Percentiles rank a stretch among this genome's conserved stretches.
phyloP scores from a whole-genome alignment of 2,329 filamentous ascomycete species.

The Ampelomyces quisqualis region DNA sequence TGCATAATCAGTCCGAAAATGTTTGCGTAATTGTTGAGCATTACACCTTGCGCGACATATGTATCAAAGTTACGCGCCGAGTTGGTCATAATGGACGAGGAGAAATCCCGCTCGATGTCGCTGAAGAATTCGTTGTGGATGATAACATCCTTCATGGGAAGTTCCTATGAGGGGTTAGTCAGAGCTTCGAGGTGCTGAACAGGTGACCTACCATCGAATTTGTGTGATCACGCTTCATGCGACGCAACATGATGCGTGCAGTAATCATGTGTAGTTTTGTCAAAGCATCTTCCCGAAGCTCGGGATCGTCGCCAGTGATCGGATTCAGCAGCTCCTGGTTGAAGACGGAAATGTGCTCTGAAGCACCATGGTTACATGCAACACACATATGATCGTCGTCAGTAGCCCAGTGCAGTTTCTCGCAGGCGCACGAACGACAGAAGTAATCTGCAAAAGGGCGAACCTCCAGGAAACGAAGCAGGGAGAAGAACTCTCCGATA shows the following conservation, averaged over 20 bases:
- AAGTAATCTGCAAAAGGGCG: constrained; percentile 90
- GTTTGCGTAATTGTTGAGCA: constrained; percentile 89
- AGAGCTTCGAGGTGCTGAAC: not conserved
- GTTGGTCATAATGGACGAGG: constrained; percentile 91
- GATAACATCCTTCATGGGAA: constrained; percentile 90
- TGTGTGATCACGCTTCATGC: constrained; percentile 90
- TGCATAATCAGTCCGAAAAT: constrained; percentile 99
- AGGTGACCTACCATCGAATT: constrained; percentile 66
- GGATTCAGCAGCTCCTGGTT: constrained; percentile 95
- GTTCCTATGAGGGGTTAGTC: constrained; percentile 52
- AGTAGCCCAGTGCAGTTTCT: constrained; percentile 80
- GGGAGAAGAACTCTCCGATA: constrained; percentile 94
- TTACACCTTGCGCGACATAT: constrained; percentile 89
- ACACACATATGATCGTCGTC: constrained; percentile 70
- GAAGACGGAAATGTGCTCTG: constrained; percentile 77
- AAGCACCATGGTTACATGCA: constrained; percentile 65
- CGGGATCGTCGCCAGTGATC: constrained; percentile 50
- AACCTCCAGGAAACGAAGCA: constrained; percentile 87
- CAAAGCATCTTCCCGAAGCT: constrained; percentile 68
- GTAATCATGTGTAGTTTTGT: constrained; percentile 83
- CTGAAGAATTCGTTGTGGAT: constrained; percentile 96
- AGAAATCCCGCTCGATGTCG: constrained; percentile 94
- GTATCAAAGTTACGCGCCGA: constrained; percentile 88
- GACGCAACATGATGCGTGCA: constrained; percentile 90
- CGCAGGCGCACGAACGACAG: constrained; percentile 83